Percentiles rank a stretch among this genome's conserved stretches.
Evolutionary conservation across 1,284 basidiomycete genomes (phyloP).

Genomic region (Rhodotorula glutinis): DNA sequence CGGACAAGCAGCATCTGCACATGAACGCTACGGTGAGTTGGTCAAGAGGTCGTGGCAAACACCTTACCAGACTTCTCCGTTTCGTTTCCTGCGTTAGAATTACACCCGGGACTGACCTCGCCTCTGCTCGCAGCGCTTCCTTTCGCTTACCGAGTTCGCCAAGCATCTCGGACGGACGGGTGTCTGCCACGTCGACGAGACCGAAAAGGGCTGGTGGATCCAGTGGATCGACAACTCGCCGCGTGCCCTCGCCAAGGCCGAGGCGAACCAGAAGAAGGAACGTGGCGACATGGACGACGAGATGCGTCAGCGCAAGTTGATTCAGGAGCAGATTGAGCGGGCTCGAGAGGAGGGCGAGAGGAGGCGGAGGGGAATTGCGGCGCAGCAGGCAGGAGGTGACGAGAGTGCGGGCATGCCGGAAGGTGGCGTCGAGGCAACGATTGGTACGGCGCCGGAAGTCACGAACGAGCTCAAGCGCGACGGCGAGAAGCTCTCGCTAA

Average conservation of each 20-base stretch:
- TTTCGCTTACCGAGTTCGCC: constrained; percentile 89
- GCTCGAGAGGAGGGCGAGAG: constrained; percentile 57
- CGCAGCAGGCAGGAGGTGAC: neutral
- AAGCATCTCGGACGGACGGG: constrained; percentile 87
- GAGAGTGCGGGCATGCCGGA: constrained; percentile 5
- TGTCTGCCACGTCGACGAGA: constrained; percentile 89
- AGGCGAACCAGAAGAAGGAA: constrained; percentile 87
- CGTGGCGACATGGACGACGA: constrained; percentile 88
- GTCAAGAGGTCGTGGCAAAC: too few relatives aligned
- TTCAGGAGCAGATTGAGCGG: constrained; percentile 90
- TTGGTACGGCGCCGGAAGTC: constrained; percentile 45
- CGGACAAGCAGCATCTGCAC: constrained; percentile 90
- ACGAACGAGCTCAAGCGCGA: constrained; percentile 51
- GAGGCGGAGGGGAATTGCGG: constrained; percentile 40
- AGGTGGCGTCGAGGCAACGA: constrained; percentile 26
- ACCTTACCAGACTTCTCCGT: too few relatives aligned
- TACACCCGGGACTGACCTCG: too few relatives aligned
- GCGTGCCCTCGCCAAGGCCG: constrained; percentile 76
- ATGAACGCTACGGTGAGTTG: constrained; percentile 79
- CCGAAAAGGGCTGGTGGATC: constrained; percentile 95
- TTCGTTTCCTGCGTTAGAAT: too few relatives aligned
- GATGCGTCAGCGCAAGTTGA: constrained; percentile 81
- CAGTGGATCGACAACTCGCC: constrained; percentile 96
- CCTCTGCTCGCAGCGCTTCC: constrained; percentile 62
- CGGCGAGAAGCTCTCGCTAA: constrained; percentile 47